These are phyloP conservation scores for Triticum urartu DNA, from an alignment of 176 grass and related monocot species.

Conservation along the genomic window DNA sequence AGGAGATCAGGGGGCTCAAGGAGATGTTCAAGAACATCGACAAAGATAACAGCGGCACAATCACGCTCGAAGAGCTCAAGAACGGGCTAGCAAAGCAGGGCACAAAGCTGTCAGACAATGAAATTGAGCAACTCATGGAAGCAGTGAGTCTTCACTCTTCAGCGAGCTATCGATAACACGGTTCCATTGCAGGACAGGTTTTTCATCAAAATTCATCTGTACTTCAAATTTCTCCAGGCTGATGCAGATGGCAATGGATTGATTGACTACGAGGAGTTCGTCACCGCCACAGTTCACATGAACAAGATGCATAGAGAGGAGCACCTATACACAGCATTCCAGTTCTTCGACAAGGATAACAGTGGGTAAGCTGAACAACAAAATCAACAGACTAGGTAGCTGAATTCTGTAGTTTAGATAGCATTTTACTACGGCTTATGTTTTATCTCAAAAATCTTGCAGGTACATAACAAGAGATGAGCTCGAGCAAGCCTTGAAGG, in stretches of 20 bases:
- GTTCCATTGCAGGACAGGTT: background rate
- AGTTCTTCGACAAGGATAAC: constrained; percentile 76
- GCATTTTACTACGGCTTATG: background rate
- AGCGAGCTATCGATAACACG: background rate
- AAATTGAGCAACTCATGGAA: constrained; percentile 80
- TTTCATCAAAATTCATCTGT: background rate
- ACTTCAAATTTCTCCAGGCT: constrained; percentile 38
- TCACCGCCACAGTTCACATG: constrained; percentile 81
- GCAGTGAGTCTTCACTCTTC: constrained; percentile 54
- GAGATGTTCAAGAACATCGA: constrained; percentile 96
- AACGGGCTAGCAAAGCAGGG: constrained; percentile 70
- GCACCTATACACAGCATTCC: constrained; percentile 79
- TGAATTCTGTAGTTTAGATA: background rate
- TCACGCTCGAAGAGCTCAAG: constrained; percentile 79
- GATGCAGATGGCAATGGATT: constrained; percentile 79
- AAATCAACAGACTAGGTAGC: background rate
- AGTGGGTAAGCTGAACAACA: constrained; percentile 47
- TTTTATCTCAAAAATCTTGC: background rate
- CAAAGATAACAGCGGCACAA: constrained; percentile 76
- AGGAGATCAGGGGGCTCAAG: constrained; percentile 86
- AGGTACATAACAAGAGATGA: constrained; percentile 78
- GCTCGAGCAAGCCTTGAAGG: constrained; percentile 74
- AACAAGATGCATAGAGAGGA: constrained; percentile 77
- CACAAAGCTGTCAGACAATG: constrained; percentile 66
- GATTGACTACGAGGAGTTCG: constrained; percentile 76